These are phyloP conservation scores for Aureobasidium sp. DNA, from an alignment of 2,329 filamentous ascomycete species.

Conservation along the genomic window DNA sequence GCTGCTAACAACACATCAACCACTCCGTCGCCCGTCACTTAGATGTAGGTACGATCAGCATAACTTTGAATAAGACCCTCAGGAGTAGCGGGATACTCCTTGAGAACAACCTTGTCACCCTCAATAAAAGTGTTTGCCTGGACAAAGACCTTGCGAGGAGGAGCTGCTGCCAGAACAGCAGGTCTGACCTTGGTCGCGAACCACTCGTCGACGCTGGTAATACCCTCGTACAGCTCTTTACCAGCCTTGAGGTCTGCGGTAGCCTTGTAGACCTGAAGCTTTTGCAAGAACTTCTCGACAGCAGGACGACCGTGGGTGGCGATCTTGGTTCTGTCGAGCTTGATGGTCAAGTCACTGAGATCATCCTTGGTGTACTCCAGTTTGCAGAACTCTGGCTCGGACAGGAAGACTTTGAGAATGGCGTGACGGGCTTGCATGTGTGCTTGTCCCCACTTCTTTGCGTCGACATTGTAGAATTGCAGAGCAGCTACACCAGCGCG, in stretches of 20 bases:
- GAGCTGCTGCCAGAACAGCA: constrained; percentile 68
- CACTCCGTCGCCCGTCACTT: neutral
- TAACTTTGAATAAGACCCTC: constrained; percentile 79
- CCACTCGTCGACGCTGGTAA: constrained; percentile 79
- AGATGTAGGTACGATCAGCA: constrained; percentile 33
- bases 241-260: constrained; percentile 77
- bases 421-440: constrained; percentile 80
- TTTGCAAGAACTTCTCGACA: constrained; percentile 80
- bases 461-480: constrained; percentile 92
- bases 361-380: constrained; percentile 61
- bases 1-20: neutral
- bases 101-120: constrained; percentile 63
- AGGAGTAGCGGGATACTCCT: constrained; percentile 76
- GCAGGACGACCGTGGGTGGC: constrained; percentile 73
- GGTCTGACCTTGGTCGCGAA: constrained; percentile 75
- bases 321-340: constrained; percentile 80
- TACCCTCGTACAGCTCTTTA: constrained; percentile 71
- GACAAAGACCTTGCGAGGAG: constrained; percentile 85
- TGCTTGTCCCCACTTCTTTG: constrained; percentile 64
- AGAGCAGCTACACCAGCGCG: constrained; percentile 81
- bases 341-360: constrained; percentile 73
- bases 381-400: constrained; percentile 77
- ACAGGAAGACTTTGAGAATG: constrained; percentile 77
- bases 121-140: constrained; percentile 78
- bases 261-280: constrained; percentile 85